Percentiles rank a stretch among this genome's conserved stretches.
Conservation (phyloP, 345 rosid species). For the Heritiera fomes region DNA sequence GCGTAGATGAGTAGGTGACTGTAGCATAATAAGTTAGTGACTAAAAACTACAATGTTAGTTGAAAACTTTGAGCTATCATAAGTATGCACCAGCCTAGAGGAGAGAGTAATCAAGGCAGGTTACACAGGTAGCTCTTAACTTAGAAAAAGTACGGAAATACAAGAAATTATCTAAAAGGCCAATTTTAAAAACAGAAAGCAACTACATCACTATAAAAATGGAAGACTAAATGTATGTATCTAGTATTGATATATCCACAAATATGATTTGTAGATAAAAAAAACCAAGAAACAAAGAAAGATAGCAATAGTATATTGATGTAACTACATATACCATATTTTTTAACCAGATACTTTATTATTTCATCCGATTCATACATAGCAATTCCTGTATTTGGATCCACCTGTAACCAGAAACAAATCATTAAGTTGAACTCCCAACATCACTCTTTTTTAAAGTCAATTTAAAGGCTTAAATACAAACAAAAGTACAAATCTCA, state of each 20-base stretch:
- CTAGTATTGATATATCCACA: neutral
- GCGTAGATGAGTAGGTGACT: neutral
- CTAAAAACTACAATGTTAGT: neutral
- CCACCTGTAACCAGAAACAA: constrained; percentile 56
- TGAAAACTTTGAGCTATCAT: constrained; percentile 1
- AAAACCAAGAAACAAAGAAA: constrained; percentile 7
- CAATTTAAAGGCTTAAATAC: neutral
- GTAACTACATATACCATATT: constrained; percentile 61
- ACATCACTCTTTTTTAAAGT: constrained; percentile 11
- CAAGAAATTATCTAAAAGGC: neutral
- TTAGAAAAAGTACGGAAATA: neutral
- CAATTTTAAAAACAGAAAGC: neutral
- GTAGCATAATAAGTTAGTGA: neutral
- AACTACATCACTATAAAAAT: neutral
- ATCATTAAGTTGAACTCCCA: constrained; percentile 17
- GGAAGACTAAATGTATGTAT: neutral
- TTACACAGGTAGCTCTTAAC: neutral
- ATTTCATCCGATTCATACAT: constrained; percentile 96
- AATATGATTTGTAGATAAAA: neutral
- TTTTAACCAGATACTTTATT: constrained; percentile 72
- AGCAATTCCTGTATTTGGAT: constrained; percentile 86
- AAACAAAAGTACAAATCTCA: neutral
- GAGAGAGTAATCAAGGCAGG: neutral
- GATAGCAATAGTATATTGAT: constrained; percentile 5
- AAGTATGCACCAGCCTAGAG: neutral